Percentiles rank a stretch among this genome's conserved stretches.
phyloP scores from a whole-genome alignment of 2,329 filamentous ascomycete genomes.

The Orbilia blumenaviensis region DNA sequence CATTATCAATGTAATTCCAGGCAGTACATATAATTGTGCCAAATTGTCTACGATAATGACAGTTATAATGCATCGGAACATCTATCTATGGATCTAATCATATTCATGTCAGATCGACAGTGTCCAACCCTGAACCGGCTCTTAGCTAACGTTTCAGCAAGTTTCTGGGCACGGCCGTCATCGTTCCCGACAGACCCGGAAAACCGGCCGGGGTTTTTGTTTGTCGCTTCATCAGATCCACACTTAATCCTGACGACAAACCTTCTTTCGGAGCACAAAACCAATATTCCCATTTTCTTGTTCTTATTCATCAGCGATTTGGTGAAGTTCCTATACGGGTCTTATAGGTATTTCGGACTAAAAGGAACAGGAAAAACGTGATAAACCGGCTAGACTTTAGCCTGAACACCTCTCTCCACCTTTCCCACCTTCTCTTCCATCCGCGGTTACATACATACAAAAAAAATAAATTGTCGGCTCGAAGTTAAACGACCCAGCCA shows the following conservation, averaged over 20 bases:
- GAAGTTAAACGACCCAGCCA: background rate
- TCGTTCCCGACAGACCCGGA: slow-evolving; percentile 45
- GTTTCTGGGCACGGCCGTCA: slow-evolving; percentile 34
- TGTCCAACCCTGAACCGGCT: slow-evolving; percentile 16
- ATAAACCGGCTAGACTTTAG: slow-evolving; percentile 23
- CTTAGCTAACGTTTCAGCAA: slow-evolving; percentile 25
- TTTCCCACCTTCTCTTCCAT: background rate
- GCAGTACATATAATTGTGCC: too few relatives aligned
- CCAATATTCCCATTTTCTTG: background rate
- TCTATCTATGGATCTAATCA: slow-evolving; percentile 22
- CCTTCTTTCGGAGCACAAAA: background rate
- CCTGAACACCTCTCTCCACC: slow-evolving; percentile 13
- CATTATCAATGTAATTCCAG: too few relatives aligned
- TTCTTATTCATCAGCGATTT: background rate
- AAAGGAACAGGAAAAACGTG: slow-evolving; percentile 11
- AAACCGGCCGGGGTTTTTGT: background rate
- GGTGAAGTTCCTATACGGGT: background rate
- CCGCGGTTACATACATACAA: too few relatives aligned
- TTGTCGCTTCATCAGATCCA: slow-evolving; percentile 14
- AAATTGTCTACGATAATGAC: too few relatives aligned
- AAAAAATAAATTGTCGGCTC: background rate
- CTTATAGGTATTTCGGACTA: background rate
- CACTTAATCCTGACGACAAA: slow-evolving; percentile 36
- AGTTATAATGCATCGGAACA: slow-evolving; percentile 25
- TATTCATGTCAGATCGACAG: slow-evolving; percentile 15